Evolutionary conservation across 441 rosid genomes (phyloP).

Genomic region (Jatropha podagrica): DNA sequence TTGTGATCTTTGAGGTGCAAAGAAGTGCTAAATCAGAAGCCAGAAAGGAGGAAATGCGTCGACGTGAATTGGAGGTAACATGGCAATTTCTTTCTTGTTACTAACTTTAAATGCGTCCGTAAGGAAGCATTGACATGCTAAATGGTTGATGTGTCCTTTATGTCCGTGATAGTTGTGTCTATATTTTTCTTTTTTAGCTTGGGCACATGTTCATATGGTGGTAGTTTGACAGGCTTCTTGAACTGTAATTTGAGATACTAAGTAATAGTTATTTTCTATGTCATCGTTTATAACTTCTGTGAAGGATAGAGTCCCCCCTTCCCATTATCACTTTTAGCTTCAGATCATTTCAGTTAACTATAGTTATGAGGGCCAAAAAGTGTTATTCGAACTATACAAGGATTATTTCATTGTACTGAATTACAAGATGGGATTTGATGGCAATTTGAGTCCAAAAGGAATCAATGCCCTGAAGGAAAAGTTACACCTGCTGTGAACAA

Average conservation of each 20-base stretch:
- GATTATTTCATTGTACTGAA: too few relatives aligned
- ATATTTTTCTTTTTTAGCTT: background rate
- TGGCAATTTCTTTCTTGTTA: background rate
- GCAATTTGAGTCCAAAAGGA: background rate
- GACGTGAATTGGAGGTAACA: conserved; percentile 70
- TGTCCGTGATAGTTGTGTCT: background rate
- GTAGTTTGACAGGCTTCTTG: conserved; percentile 3
- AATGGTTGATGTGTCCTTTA: background rate
- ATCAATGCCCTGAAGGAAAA: background rate
- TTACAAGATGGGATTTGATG: background rate
- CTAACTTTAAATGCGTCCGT: conserved; percentile 10
- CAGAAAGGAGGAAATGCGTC: conserved; percentile 79
- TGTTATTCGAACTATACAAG: background rate
- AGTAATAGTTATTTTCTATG: background rate
- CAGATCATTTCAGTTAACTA: background rate
- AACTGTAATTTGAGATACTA: conserved; percentile 1
- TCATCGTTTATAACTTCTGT: background rate
- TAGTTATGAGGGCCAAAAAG: background rate
- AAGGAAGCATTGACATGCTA: background rate
- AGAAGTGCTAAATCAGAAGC: conserved; percentile 93
- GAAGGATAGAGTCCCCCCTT: background rate
- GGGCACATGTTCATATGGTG: background rate
- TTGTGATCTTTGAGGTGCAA: conserved; percentile 81
- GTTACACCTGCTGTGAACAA: background rate
- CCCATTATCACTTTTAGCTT: background rate